A percentile compares a stretch with the other conserved stretches of the same genome.
These are phyloP conservation scores for Asterophora lycoperdoides DNA, from an alignment of 768 basidiomycete species.

Conservation along the genomic window DNA sequence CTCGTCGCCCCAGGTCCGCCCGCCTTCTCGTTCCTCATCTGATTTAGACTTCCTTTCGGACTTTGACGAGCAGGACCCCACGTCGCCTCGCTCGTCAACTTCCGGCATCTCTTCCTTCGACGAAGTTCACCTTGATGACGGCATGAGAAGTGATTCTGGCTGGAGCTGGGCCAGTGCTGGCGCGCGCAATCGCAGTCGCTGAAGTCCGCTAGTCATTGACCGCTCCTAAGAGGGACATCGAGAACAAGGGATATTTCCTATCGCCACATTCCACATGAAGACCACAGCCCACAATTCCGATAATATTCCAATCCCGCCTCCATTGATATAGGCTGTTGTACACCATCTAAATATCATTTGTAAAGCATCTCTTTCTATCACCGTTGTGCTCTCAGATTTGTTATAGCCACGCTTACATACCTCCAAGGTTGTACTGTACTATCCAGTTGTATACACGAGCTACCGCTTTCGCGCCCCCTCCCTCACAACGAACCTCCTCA, in stretches of 20 bases:
- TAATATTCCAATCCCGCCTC: neutral
- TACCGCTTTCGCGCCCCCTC: neutral
- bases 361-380: neutral
- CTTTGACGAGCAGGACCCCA: constrained; percentile 10
- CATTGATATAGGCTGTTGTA: neutral
- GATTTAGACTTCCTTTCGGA: constrained; percentile 23
- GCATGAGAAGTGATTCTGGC: constrained; percentile 14
- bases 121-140: constrained; percentile 7
- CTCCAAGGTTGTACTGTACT: neutral
- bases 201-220: neutral
- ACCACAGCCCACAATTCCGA: neutral
- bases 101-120: constrained; percentile 3
- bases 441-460: neutral
- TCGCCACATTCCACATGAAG: neutral
- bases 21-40: constrained; percentile 15
- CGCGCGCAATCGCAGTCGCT: constrained; percentile 11
- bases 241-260: neutral
- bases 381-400: neutral
- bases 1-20: constrained; percentile 7
- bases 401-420: neutral
- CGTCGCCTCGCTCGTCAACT: constrained; percentile 16
- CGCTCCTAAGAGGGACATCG: neutral
- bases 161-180: constrained; percentile 22
- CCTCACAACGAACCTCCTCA: too few species aligned
- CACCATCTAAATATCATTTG: neutral